Percentiles rank a stretch among this genome's conserved stretches.
Evolutionary conservation across 495 filamentous ascomycete species (phyloP).

Genomic region (Lasiosphaeria ovina): DNA sequence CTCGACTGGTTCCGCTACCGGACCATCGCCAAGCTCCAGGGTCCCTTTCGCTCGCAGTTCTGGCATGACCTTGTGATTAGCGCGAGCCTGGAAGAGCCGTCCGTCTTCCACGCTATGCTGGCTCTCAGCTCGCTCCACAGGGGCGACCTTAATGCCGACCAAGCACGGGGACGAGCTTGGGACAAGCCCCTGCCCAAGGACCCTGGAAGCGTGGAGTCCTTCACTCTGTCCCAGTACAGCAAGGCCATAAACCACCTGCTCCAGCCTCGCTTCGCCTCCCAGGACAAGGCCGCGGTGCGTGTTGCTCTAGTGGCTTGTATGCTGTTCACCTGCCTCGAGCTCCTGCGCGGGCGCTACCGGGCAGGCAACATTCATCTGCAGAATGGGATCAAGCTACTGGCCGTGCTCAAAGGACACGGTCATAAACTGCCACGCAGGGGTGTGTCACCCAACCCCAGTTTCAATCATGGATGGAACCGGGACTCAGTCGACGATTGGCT

Average conservation of each 20-base stretch:
- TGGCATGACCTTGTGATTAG: conserved; percentile 51
- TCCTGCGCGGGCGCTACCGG: conserved; percentile 1
- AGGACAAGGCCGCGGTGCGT: conserved; percentile 1
- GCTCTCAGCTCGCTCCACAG: conserved; percentile 33
- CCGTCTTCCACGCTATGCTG: conserved; percentile 51
- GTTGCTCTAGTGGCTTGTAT: conserved; percentile 5
- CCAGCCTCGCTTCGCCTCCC: conserved; percentile 22
- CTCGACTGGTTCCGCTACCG: conserved; percentile 11
- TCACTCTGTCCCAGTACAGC: conserved; percentile 46
- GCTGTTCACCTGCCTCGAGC: conserved; percentile 5
- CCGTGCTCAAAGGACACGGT: not conserved
- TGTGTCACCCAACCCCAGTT: no score
- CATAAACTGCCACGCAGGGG: not conserved
- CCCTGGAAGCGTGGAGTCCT: conserved; percentile 19
- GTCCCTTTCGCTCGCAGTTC: conserved; percentile 42
- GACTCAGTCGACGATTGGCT: not conserved
- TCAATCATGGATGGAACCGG: not conserved
- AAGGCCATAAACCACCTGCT: conserved; percentile 42
- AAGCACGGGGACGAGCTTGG: not conserved
- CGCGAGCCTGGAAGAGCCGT: conserved; percentile 43
- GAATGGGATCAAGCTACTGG: conserved; percentile 5
- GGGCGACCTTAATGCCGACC: not conserved
- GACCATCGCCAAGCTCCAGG: conserved; percentile 43
- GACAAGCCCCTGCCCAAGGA: conserved; percentile 17
- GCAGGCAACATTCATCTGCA: conserved; percentile 2